Conservation (phyloP, 2,329 filamentous ascomycete species). For the Penicillium sumatraense region DNA sequence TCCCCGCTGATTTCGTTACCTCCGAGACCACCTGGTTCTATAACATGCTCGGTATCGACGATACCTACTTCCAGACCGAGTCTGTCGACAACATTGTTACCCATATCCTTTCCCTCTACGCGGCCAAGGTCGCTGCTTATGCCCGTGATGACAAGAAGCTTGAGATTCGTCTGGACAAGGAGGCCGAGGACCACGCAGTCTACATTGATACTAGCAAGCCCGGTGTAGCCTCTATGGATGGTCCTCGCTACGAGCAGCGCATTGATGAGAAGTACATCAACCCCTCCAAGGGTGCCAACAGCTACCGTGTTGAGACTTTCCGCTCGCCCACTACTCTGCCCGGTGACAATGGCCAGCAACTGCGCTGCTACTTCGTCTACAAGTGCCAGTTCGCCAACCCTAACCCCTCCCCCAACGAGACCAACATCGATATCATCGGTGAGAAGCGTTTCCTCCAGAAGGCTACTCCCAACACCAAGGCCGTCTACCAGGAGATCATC, state of each 20-base stretch:
- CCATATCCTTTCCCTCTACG: slow-evolving; percentile 94
- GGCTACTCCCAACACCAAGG: slow-evolving; percentile 92
- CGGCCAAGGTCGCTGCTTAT: slow-evolving; percentile 92
- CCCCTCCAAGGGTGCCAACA: slow-evolving; percentile 69
- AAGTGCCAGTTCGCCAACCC: slow-evolving; percentile 87
- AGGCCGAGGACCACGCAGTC: slow-evolving; percentile 90
- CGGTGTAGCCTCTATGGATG: slow-evolving; percentile 73
- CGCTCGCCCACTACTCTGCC: slow-evolving; percentile 83
- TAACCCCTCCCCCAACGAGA: slow-evolving; percentile 75
- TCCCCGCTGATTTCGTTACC: slow-evolving; percentile 81
- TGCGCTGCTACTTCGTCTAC: slow-evolving; percentile 99
- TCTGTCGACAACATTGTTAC: slow-evolving; percentile 83
- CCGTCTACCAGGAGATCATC: slow-evolving; percentile 94
- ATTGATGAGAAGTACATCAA: slow-evolving; percentile 97
- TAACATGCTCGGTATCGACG: slow-evolving; percentile 94
- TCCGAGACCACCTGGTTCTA: slow-evolving; percentile 96
- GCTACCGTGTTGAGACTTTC: slow-evolving; percentile 97
- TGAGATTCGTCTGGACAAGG: slow-evolving; percentile 95
- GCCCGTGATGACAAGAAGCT: slow-evolving; percentile 91
- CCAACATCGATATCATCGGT: slow-evolving; percentile 85
- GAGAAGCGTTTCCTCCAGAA: slow-evolving; percentile 95
- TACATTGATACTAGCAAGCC: slow-evolving; percentile 98
- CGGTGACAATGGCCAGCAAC: slow-evolving; percentile 73
- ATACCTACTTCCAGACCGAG: slow-evolving; percentile 97
- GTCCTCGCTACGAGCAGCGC: slow-evolving; percentile 90